Evolutionary conservation across 2,329 filamentous ascomycete species (phyloP), one percentile per base, ranked within the genome.

Genomic region (Mycosphaerelloides madeirae): DNA sequence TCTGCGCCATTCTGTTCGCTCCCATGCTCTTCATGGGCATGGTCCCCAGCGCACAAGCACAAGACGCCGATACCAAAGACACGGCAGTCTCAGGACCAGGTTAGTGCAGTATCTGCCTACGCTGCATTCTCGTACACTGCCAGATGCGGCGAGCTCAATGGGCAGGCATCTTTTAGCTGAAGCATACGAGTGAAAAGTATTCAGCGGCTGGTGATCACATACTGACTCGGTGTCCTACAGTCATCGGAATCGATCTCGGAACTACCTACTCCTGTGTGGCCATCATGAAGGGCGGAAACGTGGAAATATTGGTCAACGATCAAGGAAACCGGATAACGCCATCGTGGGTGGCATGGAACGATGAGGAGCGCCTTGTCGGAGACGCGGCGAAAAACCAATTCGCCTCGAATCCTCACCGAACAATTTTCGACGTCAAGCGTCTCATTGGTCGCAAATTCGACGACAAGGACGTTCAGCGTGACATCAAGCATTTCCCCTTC

Each of bases 401-500:
- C 62, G 70, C 73, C 45, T 66, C 66, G 53, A 76, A 76, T 64
- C 73, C 73, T 43, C 54, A 67, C 51, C 63, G 68, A 50, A 76
- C 73, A 41, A 62, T 75, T 49, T 75, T 73, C 64, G 57, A 62
- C 45, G 63, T 64, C 68, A 75, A 75, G 69, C 69, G 73, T 62
- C 62, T 76, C 46, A 75, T 76, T 54, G 73, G 73, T 31, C 68
- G 71, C 56, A 75, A 75, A 64, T 75, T 66, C 62, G 65, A 63
- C 58, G 72, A 69, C 68, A 86, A 84, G 75, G 87, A 94, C 55
- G 84, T 96, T 57, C 90, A 96, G 76, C 79, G 76, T 66, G 93
- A 98, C 67, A 80, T 93, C 67, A 97, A 98, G 86, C 87, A 96
- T 78, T 96, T 95, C 80, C 91, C 93, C 64, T 98, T 91, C 85